Evolutionary conservation across 2,329 filamentous ascomycete genomes (phyloP).

Genomic region (Pyrenochaeta sp.): DNA sequence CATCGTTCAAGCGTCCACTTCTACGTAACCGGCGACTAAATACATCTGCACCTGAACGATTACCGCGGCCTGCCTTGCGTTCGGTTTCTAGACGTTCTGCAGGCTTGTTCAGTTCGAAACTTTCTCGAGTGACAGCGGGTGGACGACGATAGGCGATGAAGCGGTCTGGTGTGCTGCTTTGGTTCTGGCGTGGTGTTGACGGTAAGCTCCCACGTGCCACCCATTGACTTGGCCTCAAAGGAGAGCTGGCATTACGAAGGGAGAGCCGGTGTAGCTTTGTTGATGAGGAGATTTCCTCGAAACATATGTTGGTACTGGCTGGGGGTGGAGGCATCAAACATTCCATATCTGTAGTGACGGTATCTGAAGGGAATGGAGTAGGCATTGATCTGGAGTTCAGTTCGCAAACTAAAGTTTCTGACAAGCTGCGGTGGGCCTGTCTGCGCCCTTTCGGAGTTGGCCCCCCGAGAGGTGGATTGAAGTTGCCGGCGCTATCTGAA

Average conservation of each 20-base stretch:
- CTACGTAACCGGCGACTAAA: conserved; percentile 57
- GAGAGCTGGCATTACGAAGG: conserved; percentile 37
- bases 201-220: conserved; percentile 33
- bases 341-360: conserved; percentile 3
- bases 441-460: neutral
- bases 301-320: neutral
- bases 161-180: conserved; percentile 60
- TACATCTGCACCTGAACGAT: conserved; percentile 58
- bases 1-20: conserved; percentile 43
- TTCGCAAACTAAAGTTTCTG: conserved; percentile 11
- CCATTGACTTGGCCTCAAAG: conserved; percentile 46
- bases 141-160: conserved; percentile 63
- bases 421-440: conserved; percentile 12
- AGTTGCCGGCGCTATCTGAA: neutral
- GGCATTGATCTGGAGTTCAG: conserved; percentile 5
- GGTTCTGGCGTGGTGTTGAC: conserved; percentile 24
- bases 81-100: conserved; percentile 55
- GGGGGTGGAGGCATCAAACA: conserved; percentile 1
- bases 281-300: neutral
- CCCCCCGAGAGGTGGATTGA: neutral
- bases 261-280: conserved; percentile 22
- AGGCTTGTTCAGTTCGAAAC: conserved; percentile 62
- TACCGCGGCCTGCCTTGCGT: conserved; percentile 57
- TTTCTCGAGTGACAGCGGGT: conserved; percentile 54
- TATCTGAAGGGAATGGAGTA: conserved; percentile 1